Conservation (phyloP, 768 basidiomycete species). For the Phaeolepiota aurea region DNA sequence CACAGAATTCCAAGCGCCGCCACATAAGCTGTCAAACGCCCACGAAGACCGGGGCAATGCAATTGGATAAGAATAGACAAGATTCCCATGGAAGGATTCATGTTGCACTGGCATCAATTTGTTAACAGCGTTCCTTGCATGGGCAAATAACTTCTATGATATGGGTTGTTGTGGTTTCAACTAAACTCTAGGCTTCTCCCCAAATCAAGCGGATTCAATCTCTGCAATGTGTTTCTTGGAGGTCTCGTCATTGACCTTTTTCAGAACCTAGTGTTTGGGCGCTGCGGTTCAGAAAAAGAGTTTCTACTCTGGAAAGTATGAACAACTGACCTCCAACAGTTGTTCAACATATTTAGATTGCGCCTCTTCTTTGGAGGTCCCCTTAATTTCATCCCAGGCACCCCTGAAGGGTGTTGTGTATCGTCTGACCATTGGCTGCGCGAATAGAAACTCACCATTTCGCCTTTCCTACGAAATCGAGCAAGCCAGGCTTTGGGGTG, state of each 20-base stretch:
- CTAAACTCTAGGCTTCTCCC: too few species aligned
- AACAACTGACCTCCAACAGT: conserved; percentile 51
- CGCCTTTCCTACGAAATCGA: conserved; percentile 82
- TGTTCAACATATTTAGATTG: conserved; percentile 65
- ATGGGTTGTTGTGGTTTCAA: too few species aligned
- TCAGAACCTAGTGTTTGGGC: conserved; percentile 45
- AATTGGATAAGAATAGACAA: too few species aligned
- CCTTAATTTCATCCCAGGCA: conserved; percentile 77
- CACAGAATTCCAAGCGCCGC: too few species aligned
- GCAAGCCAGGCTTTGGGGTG: conserved; percentile 55
- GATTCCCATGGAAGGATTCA: too few species aligned
- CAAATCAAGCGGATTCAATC: conserved; percentile 42
- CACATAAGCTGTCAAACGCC: too few species aligned
- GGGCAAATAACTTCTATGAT: background rate
- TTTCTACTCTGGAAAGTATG: background rate
- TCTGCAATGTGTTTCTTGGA: conserved; percentile 48
- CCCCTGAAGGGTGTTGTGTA: conserved; percentile 45
- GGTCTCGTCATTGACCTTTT: conserved; percentile 38
- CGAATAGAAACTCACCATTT: conserved; percentile 61
- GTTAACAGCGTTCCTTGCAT: background rate
- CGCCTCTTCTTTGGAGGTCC: conserved; percentile 65
- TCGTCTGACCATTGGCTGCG: background rate
- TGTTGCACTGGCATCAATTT: background rate
- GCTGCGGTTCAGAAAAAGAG: conserved; percentile 5
- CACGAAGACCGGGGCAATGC: too few species aligned